Base-by-base conservation (phyloP, 202 grass and related monocot species). In the Dendrocalamus latiflorus region DNA sequence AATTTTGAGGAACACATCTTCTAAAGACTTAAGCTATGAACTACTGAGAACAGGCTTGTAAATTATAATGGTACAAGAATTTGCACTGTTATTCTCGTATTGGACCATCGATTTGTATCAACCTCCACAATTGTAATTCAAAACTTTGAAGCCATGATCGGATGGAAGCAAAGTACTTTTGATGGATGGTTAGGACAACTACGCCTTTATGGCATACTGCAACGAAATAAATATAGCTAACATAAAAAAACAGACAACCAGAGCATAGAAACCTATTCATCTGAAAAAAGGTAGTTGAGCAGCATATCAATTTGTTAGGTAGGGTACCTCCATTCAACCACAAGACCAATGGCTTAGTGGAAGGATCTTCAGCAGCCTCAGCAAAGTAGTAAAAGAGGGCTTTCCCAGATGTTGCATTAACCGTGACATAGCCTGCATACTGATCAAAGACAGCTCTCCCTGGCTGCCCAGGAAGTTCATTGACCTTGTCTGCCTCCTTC, bases 351-450 rank as follows among this genome's bases (percentile, higher is more conserved):
- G 86, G 90, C n/a, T 85, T 88, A 11, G 79, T 78, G 24, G 76
- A 76, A 75, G 73, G 73, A 64, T 81, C 53, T 24, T 85, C 41
- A 70, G 53, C 43, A 55, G 82, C 82, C 82, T 86, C 82, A 10
- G 10, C 78, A 45, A 91, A 88, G 77, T 85, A 91, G 75, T 88
- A 88, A 76, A 91, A 88, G 14, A 88, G 82, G 15, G 86, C 89
- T 67, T 85, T 88, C 34, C 90, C 78, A 43, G 82, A 55, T 58
- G 63, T 68, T 25, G 51, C 69, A 68, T 83, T 62, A 17, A 86
- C 90, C 6, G 86, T 88, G 59, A 91, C 78, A 78, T 91, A 88
- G 30, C 89, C 82, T 6, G 89, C 77, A 62, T 83, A 91, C 51
- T 91, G 89, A 72, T 78, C 63, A 85, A 88, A 91, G 41, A 9